Percentiles rank a stretch among this genome's conserved stretches.
These are phyloP conservation scores for Aegilops longissima DNA, from an alignment of 176 grass and related monocot genomes.

Conservation along the genomic window DNA sequence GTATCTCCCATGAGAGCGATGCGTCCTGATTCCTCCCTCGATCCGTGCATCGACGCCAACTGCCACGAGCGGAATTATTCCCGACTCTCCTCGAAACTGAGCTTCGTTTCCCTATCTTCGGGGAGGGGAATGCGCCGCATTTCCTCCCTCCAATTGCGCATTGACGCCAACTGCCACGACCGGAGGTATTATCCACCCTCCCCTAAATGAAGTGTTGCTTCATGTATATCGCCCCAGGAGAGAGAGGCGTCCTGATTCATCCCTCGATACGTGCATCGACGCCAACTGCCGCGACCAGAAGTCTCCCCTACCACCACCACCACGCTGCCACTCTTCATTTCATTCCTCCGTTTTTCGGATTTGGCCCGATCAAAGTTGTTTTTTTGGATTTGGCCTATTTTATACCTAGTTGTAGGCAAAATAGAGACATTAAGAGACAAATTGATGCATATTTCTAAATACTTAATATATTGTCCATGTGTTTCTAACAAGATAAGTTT, in stretches of 20 bases:
- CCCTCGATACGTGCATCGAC: neutral
- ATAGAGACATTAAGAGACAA: too few species aligned
- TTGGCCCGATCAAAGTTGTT: neutral
- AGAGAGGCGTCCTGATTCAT: neutral
- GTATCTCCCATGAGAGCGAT: too few species aligned
- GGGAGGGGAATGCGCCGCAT: neutral
- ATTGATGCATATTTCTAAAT: too few species aligned
- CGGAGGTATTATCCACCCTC: too few species aligned
- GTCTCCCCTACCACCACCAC: neutral
- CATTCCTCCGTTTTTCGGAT: neutral
- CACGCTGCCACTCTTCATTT: neutral
- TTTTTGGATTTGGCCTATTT: too few species aligned
- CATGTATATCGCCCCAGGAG: neutral
- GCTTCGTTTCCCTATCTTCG: neutral
- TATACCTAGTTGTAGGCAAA: too few species aligned
- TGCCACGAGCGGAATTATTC: too few species aligned
- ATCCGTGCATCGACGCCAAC: too few species aligned
- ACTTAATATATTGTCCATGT: too few species aligned
- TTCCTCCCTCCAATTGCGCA: neutral
- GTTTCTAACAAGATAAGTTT: too few species aligned
- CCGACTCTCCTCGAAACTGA: neutral
- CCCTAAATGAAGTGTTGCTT: neutral
- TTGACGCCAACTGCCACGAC: too few species aligned
- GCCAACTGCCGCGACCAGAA: neutral
- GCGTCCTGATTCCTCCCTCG: neutral